Evolutionary conservation across 1,284 basidiomycete genomes (phyloP).

Genomic region (Tausonia pullulans): DNA sequence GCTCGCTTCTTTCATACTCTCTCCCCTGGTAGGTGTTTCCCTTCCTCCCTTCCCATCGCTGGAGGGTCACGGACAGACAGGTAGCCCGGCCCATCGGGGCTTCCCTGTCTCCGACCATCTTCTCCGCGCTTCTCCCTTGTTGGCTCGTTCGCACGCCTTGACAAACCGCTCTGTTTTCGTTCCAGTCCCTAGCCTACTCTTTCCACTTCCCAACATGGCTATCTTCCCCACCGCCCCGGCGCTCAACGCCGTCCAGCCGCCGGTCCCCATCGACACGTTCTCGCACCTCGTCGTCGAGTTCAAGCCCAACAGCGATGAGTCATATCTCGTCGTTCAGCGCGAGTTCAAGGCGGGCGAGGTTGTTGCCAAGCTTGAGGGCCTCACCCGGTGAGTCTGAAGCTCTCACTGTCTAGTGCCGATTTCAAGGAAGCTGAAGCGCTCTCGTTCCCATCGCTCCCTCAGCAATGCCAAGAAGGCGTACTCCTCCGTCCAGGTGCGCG

Average conservation of each 20-base stretch:
- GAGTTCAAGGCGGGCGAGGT: neutral
- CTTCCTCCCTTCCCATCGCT: too few species aligned
- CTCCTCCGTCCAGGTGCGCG: slow-evolving; percentile 31
- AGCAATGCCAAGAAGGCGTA: slow-evolving; percentile 29
- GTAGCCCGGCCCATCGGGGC: too few species aligned
- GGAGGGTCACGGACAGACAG: too few species aligned
- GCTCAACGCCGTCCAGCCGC: neutral
- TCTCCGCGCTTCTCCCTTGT: too few species aligned
- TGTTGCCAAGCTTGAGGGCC: neutral
- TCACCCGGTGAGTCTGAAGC: neutral
- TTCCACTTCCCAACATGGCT: neutral
- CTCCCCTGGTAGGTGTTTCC: too few species aligned
- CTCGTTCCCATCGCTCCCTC: neutral
- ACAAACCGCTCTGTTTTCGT: too few species aligned
- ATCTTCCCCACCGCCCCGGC: neutral
- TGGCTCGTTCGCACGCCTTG: too few species aligned
- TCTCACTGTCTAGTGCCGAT: neutral
- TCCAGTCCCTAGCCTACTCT: neutral
- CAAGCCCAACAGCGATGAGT: neutral
- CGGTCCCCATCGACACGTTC: neutral
- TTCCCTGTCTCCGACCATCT: too few species aligned
- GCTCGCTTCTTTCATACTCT: too few species aligned
- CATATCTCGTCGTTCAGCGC: neutral
- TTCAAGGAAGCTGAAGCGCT: too few species aligned
- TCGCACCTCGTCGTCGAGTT: neutral